Percentiles rank a stretch among this genome's conserved stretches.
Conservation (phyloP, 2,329 filamentous ascomycete species). For the Colletotrichum gigasporum region DNA sequence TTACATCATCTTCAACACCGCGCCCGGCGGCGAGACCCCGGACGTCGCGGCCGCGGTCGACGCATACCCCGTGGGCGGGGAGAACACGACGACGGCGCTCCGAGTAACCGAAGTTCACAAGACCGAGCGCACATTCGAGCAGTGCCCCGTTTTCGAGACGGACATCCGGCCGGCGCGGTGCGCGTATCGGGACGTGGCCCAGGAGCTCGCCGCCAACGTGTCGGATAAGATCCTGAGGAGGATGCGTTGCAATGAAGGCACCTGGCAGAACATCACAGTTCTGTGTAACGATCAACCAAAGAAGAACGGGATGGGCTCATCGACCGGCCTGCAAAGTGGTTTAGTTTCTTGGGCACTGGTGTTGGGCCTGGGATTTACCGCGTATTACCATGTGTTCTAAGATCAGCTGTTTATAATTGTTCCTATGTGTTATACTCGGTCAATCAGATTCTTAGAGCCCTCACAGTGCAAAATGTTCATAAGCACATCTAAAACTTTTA, state of each 20-base stretch:
- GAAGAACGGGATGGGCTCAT: not conserved
- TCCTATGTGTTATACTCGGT: too few relatives aligned
- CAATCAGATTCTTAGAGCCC: too few relatives aligned
- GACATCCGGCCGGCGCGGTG: not conserved
- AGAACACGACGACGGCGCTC: not conserved
- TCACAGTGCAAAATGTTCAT: too few relatives aligned
- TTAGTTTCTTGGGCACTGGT: too few relatives aligned
- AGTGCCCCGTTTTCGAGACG: not conserved
- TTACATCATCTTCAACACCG: not conserved
- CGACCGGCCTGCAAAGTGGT: too few relatives aligned
- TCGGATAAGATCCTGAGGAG: not conserved
- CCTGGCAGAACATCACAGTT: not conserved
- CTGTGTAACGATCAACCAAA: not conserved
- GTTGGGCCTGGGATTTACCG: too few relatives aligned
- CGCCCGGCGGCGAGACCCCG: not conserved
- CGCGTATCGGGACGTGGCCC: not conserved
- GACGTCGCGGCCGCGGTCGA: not conserved
- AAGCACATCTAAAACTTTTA: too few relatives aligned
- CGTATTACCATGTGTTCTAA: too few relatives aligned
- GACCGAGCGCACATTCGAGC: not conserved
- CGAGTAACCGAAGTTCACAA: not conserved
- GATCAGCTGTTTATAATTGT: too few relatives aligned
- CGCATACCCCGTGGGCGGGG: not conserved
- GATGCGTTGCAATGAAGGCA: slow-evolving; percentile 4
- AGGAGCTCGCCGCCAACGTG: slow-evolving; percentile 5